Base-by-base conservation (phyloP, 106 monocot genomes). In the Vanilla planifolia region DNA sequence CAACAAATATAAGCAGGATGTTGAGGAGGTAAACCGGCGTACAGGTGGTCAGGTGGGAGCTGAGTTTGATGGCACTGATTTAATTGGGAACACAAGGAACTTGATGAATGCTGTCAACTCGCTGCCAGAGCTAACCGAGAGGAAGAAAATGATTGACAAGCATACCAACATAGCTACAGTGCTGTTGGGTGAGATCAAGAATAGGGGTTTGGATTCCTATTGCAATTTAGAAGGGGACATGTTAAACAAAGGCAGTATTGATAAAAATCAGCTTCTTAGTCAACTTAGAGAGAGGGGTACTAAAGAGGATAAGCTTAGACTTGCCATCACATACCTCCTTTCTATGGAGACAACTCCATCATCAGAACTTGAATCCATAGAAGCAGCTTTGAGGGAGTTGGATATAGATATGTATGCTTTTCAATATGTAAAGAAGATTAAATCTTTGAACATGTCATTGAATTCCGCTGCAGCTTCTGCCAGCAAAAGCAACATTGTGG, bases 61-160 rank as follows among this genome's bases (percentile, higher is more conserved):
- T 39, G 90, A 90, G 43, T 90, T 95, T 61, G 90, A 95, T 28
- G 95, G 86, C 16, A 80, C 89, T 1, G 83, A 90, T 84, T 51
- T 90, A 62, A 81, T 90, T 45, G 95, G 95, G 16, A 90, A 90
- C 68, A 90, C 95, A 0, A 80, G 86, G 61, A 80, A 90, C 65
- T 59, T 95, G 66, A 84, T 90, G 90, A 86, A 84, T 62, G 86
- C 95, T 9, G 86, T 90, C 44, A 95, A 95, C 33, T 95, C 95
- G 0, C 86, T 95, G 7, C 95, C 95, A 4, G 90, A 95, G 63
- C 79, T 95, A 22, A 95, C 90, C 2, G 95, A 95, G 68, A 61
- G 95, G 39, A 95, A 90, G 69, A 95, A 86, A 63, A 60, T 90
- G 75, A 90, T 90, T 19, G 95, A 95, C 58, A 89, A 87, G 68